Base-by-base conservation (phyloP, 169 alveolate species). In the Eimeria maxima region DNA sequence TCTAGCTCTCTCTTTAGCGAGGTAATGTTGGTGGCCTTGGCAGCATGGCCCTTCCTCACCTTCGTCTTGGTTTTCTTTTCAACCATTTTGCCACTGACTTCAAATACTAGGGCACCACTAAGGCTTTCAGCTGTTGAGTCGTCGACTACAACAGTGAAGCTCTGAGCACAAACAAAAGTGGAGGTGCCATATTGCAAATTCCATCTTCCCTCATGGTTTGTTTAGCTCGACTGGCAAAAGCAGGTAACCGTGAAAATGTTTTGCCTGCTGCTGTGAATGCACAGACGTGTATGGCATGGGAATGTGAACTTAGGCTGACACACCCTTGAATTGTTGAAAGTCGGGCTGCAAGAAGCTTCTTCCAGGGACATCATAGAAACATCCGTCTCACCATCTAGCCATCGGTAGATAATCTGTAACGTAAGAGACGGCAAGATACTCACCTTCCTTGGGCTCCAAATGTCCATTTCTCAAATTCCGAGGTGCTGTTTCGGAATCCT, bases 331-430 rank as follows among this genome's bases (percentile, higher is more conserved):
- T 44, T 86, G 50, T 63, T 86, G 65, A 86, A 86, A n/a, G 63
- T 63, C 7, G 81, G 80, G 29, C 27, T 86, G 60, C 78, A 44
- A n/a, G 81, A 86, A 24, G 78, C 80, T 86, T 86, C 76, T 33
- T 55, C 91, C 57, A 83, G 13, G 42, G 93, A 86, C 1, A 71
- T 33, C 60, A 60, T 60, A 24, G 60, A 86, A 47, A 86, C 93
- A 63, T 86, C 80, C 11, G 80, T 86, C 63, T 86, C 65, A 24
- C 93, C 93, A 42, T 86, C 93, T n/a, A 86, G 93, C 93, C 93
- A 86, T 1, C 93, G 81, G 69, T 63, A 86, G 65, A 86, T 14
- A 24, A 86, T 45, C 93, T 86, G 93, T 81, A 63, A 24, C n/a
- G 50, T 71, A 86, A 24, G 29, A 53, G 88, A 67, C 44, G 10